phyloP scores from a whole-genome alignment of 139 green algal genomes.

The Chlamydomonas schloesseri region DNA sequence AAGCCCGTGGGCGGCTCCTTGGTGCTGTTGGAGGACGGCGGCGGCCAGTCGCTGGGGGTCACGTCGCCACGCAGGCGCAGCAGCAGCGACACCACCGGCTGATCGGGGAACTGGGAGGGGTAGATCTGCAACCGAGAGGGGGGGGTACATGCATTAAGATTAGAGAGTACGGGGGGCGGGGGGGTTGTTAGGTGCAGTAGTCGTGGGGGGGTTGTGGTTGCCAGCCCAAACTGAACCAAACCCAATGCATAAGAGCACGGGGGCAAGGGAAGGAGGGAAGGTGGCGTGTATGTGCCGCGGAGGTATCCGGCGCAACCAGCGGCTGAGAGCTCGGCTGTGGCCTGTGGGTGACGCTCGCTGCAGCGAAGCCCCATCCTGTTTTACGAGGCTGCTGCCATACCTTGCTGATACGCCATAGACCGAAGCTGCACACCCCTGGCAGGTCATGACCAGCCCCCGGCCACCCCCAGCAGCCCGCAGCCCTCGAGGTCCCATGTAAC shows the following conservation, averaged over 20 bases:
- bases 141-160: background rate
- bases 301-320: too few relatives aligned
- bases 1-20: constrained; percentile 16
- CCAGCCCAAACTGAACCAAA: background rate
- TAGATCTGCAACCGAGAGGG: constrained; percentile 15
- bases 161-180: too few relatives aligned
- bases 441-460: too few relatives aligned
- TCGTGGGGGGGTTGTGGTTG: background rate
- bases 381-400: too few relatives aligned
- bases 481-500: too few relatives aligned
- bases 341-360: too few relatives aligned
- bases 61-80: constrained; percentile 23
- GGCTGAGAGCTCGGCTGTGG: too few relatives aligned
- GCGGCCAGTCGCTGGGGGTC: background rate
- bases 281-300: background rate
- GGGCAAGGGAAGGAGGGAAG: too few relatives aligned
- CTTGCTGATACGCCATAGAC: too few relatives aligned
- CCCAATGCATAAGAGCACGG: background rate
- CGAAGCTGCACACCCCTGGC: too few relatives aligned
- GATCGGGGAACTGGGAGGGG: constrained; percentile 38
- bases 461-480: too few relatives aligned
- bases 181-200: background rate
- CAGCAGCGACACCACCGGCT: constrained; percentile 20
- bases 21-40: background rate
- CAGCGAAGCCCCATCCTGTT: too few relatives aligned